Evolutionary conservation across 768 basidiomycete species (phyloP), one percentile per base, ranked within the genome.

Genomic region (Boletus huronensis): DNA sequence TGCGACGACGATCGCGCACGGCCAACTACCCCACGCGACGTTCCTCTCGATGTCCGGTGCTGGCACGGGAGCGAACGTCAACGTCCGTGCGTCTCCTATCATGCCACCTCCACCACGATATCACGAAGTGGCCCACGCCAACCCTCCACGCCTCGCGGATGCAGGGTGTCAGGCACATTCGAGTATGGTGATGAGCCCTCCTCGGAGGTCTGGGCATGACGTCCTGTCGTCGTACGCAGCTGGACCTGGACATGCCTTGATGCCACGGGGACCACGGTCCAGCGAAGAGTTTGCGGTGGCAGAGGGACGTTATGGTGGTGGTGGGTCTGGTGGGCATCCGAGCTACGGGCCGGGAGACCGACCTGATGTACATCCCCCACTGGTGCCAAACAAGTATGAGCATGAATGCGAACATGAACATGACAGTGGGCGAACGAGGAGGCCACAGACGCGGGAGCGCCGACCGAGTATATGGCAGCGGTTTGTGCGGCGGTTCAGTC

Each of bases 391-490:
- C 48, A 55, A 55, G 45, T 9, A 54, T 3, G 64, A 53, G 4
- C 32, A 52, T 19, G 63, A 36, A 4, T 28, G 4, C 21, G 41
- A 17, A 17, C 23, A 5, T 11, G 46, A 17, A 16, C 10, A 23
- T 14, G 54, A 36, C 7, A 32, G 26, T 10, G 61, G 55, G 11
- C 54, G 29, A 5, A 21, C 35, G 3, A 38, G 42, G 31, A 50
- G 58, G 23, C 45, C 48, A 9, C 46, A 32, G 26, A 29, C 11
- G 19, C 58, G 63, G 5, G 58, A 65, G 34, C 66, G 65, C 17
- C 50, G 58, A 6, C 58, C 61, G n/a, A 67, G 66, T 2, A 23
- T 68, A 11, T 67, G 65, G 65, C 55, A 55, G 45, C 64, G 61
- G 31, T 61, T 67, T 26, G 64, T 68, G 44, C 55, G 61, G 29